Evolutionary conservation across 148 eudicot species (phyloP), one percentile per base, ranked within the genome.

Genomic region (Oxyria digyna): DNA sequence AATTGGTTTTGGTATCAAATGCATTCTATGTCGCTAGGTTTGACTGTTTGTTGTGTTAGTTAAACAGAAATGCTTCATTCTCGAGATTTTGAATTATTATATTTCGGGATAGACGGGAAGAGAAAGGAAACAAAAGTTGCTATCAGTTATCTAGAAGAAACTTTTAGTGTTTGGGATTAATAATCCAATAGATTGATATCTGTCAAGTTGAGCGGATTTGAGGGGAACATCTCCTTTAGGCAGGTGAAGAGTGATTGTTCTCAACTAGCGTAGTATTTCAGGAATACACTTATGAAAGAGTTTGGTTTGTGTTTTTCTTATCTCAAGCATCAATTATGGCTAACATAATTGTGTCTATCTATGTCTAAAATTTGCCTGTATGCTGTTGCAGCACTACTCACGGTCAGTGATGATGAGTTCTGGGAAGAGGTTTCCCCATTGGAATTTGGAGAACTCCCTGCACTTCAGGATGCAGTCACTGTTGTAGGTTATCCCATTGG

Each of bases 401-500:
- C 81, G 38, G 81, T 76, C 69, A 70, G 67, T 45, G 74, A 75
- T 62, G 81, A 78, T 72, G 81, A 78, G 67, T 74, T 73, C 68
- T 76, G 81, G 72, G 69, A 81, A 70, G 81, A 76, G 33, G 65
- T 79, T 29, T 65, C 67, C 1, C 77, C 74, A 23, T 42, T 76
- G 57, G 77, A 70, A 54, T 73, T 73, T 71, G 79, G 74, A 42
- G 79, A 74, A 37, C 73, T 79, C 69, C 82, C 82, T 72, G 78
- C 75, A 1, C 75, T 79, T 62, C 79, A 79, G 75, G 77, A 79
- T 79, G 82, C 79, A 24, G 82, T 79, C 14, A 79, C 78, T 23
- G 82, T 79, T 69, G 82, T 79, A 18, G 82, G 82, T 37, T 82
- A 82, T 41, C 82, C 82, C 3, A 74, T 79, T 40, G 82, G 85